A percentile compares a stretch with the other conserved stretches of the same genome.
These are phyloP conservation scores for Hordeum marinum DNA, from an alignment of 176 grass and related monocot species.

Conservation along the genomic window DNA sequence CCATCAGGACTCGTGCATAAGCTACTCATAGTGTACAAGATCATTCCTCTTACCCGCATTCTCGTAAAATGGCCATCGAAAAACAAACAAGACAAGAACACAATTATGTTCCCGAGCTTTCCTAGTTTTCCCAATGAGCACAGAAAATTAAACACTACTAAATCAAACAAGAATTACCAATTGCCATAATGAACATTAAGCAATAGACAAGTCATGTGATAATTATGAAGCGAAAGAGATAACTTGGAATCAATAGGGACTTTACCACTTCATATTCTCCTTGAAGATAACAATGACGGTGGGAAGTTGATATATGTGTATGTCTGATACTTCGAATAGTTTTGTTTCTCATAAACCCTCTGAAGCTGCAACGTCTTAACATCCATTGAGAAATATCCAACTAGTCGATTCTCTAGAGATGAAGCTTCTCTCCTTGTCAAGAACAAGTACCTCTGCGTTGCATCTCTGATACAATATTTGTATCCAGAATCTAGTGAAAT, in stretches of 20 bases:
- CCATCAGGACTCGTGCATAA: background rate
- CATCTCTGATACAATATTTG: background rate
- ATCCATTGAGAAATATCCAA: background rate
- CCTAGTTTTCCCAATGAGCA: background rate
- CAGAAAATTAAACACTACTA: background rate
- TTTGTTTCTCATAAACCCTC: background rate
- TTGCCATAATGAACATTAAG: background rate
- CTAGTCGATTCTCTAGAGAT: background rate
- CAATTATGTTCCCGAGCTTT: background rate
- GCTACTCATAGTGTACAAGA: background rate
- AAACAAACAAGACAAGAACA: background rate
- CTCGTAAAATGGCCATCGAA: background rate
- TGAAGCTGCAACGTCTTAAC: background rate
- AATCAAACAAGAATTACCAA: background rate
- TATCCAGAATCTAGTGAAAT: background rate
- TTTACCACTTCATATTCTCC: background rate
- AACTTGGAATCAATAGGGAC: background rate
- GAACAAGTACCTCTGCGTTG: background rate
- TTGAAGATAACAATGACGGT: background rate
- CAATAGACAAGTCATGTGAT: background rate
- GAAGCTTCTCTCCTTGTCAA: background rate
- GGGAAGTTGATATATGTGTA: background rate
- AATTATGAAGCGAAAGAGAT: background rate
- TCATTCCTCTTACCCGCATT: background rate
- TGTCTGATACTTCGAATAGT: fast-evolving